These are phyloP conservation scores for Pseudozyma tsukubaensis DNA, from an alignment of 1,284 basidiomycete genomes.

Conservation along the genomic window DNA sequence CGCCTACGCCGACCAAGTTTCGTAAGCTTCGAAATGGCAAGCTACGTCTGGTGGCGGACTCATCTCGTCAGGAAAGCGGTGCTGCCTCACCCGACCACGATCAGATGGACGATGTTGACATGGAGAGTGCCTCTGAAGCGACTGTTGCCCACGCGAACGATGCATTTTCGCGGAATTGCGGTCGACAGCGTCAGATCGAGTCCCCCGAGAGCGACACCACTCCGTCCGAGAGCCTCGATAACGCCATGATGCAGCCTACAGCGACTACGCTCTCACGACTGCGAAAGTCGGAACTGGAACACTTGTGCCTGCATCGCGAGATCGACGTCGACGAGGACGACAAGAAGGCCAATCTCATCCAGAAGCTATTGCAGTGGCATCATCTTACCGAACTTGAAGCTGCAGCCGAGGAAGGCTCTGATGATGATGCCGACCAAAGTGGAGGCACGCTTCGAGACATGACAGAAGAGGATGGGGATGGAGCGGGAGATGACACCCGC, in stretches of 20 bases:
- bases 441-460: neutral
- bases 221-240: constrained; percentile 22
- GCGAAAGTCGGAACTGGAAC: constrained; percentile 46
- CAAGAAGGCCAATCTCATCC: constrained; percentile 55
- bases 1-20: constrained; percentile 56
- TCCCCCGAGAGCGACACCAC: constrained; percentile 21
- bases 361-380: constrained; percentile 46
- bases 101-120: constrained; percentile 36
- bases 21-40: constrained; percentile 61
- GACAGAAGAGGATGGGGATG: neutral
- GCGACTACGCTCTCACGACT: constrained; percentile 40
- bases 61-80: constrained; percentile 1
- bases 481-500: constrained; percentile 12
- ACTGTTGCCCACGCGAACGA: too few species aligned
- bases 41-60: constrained; percentile 36
- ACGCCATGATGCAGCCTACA: constrained; percentile 42
- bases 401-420: constrained; percentile 2
- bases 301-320: constrained; percentile 39
- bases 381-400: constrained; percentile 17
- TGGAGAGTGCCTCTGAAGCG: constrained; percentile 29
- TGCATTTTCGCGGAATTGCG: neutral
- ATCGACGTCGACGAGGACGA: constrained; percentile 36
- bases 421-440: neutral
- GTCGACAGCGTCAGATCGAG: constrained; percentile 5
- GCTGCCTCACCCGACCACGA: neutral